Evolutionary conservation across 2,329 filamentous ascomycete species (phyloP), one percentile per base, ranked within the genome.

Genomic region (Ophiostoma triangulosporum): DNA sequence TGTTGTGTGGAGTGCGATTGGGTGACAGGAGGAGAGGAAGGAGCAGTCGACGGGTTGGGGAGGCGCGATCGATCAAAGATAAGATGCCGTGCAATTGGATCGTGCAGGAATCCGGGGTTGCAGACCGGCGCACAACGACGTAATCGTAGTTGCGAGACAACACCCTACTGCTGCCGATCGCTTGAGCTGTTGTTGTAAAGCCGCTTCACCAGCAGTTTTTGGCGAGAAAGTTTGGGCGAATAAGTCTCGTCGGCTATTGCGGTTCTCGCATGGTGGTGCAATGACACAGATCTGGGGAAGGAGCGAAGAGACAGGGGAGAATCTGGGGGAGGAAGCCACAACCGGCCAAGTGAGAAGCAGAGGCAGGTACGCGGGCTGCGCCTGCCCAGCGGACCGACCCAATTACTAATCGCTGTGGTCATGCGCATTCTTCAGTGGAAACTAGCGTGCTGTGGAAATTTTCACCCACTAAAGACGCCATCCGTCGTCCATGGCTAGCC

Each of bases 401-500:
- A 54, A 31, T 46, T 51, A 54, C 45, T 51, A 48, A 51, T 51
- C 33, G 40, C 40, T 26, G 27, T 40, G 53, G 53, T 55, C 53
- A 55, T 55, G 53, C 50, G 48, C 40, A 32, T 17, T 26, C 12
- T 31, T 27, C 29, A 54, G 48, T 26, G 38, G 20, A 52, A 45
- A 48, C 45, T 32, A 36, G 51, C 24, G n/a, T 15, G 17, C 31
- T 22, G 3, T 14, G 46, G 29, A 33, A 49, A 49, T 24, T 33
- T 49, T 35, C 24, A 26, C 24, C 22, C 40, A 27, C 15, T 26
- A 15, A 5, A 12, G 32, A 35, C 32, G 8, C 32, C 15, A 15
- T 11, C 22, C 38, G 52, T 54, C 48, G 38, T 50, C 36, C 26
- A 38, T 46, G 12, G n/a, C 22, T 46, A 46, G 26, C 43, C 43